Evolutionary conservation across 2,329 filamentous ascomycete genomes (phyloP).

Genomic region (Monilinia vaccinii-corymbosi): DNA sequence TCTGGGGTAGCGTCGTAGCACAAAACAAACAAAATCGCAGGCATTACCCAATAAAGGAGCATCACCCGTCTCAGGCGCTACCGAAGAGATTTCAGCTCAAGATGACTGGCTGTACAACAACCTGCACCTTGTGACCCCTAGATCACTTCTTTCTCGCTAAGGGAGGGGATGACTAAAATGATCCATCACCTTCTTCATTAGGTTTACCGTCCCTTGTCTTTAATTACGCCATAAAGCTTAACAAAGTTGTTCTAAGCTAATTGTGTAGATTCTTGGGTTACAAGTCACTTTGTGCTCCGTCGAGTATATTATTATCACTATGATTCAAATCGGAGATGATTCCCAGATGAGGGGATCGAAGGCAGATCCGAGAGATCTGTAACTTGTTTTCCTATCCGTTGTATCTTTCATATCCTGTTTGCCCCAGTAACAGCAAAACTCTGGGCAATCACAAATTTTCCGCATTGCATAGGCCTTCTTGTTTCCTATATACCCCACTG

Average conservation of each 20-base stretch:
- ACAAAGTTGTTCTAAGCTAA: not conserved
- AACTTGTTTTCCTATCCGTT: not conserved
- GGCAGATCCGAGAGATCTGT: not conserved
- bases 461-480: not conserved
- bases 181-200: not conserved
- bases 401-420: not conserved
- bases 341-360: not conserved
- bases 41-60: not conserved
- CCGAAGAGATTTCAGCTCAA: not conserved
- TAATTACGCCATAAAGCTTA: slow-evolving; percentile 2
- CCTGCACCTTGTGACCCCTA: not conserved
- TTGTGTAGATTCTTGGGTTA: not conserved
- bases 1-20: not conserved
- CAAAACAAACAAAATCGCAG: not conserved
- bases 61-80: not conserved
- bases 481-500: not conserved
- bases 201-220: not conserved
- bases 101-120: not conserved
- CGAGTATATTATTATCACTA: too few relatives aligned
- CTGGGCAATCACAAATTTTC: not conserved
- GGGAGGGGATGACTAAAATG: not conserved
- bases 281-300: too few relatives aligned
- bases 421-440: not conserved
- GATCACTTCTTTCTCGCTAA: not conserved
- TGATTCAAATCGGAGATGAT: not conserved